phyloP scores from a whole-genome alignment of 2,329 filamentous ascomycete species.

The Triangularia verruculosa region DNA sequence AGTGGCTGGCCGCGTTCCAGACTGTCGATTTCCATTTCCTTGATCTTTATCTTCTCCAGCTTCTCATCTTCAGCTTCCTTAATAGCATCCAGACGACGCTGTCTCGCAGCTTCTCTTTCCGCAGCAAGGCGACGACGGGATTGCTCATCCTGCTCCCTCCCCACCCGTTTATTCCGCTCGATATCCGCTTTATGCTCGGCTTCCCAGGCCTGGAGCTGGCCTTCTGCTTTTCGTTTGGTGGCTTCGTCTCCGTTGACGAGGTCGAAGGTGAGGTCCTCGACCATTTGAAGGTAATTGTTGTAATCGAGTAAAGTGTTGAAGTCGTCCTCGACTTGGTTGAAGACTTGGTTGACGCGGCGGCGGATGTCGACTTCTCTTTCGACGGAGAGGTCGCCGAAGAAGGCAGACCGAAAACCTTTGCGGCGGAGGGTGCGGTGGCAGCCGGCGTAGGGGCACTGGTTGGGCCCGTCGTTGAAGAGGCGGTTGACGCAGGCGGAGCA shows the following conservation, averaged over 20 bases:
- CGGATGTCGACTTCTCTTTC: slow-evolving; percentile 94
- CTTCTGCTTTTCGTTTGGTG: slow-evolving; percentile 43
- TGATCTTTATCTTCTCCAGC: slow-evolving; percentile 58
- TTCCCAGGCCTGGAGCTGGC: slow-evolving; percentile 64
- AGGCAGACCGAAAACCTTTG: slow-evolving; percentile 79
- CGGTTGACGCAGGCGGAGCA: slow-evolving; percentile 94
- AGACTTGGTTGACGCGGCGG: slow-evolving; percentile 71
- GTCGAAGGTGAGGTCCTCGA: slow-evolving; percentile 88
- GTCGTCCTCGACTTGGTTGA: slow-evolving; percentile 87
- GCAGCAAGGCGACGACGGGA: slow-evolving; percentile 55
- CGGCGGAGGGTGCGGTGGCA: slow-evolving; percentile 86
- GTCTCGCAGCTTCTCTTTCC: slow-evolving; percentile 64
- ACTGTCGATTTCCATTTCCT: slow-evolving; percentile 67
- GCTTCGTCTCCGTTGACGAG: slow-evolving; percentile 70
- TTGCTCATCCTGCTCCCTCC: slow-evolving; percentile 54
- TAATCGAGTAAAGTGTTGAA: slow-evolving; percentile 80
- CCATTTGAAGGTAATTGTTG: slow-evolving; percentile 92
- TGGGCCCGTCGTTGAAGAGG: slow-evolving; percentile 87
- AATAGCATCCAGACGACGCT: slow-evolving; percentile 60
- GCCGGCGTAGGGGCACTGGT: slow-evolving; percentile 85
- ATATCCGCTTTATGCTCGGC: slow-evolving; percentile 68
- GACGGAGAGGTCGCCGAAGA: slow-evolving; percentile 82
- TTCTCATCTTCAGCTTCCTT: slow-evolving; percentile 71
- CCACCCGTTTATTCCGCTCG: slow-evolving; percentile 56
- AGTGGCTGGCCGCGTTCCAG: slow-evolving; percentile 59